A percentile compares a stretch with the other conserved stretches of the same genome.
Evolutionary conservation across 2,329 filamentous ascomycete species (phyloP).

Genomic region (Penicillium concentricum): DNA sequence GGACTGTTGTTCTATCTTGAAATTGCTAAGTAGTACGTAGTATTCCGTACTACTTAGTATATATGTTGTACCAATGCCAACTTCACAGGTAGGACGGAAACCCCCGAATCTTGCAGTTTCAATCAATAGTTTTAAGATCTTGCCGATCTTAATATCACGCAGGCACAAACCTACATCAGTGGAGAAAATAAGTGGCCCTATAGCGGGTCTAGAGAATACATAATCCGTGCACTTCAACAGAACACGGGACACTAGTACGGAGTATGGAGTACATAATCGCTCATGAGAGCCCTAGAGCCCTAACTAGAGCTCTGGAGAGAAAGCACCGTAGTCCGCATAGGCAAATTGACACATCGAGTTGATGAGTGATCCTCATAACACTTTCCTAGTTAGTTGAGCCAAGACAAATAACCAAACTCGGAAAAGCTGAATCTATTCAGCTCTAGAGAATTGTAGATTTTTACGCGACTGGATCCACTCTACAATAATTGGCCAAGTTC

Average conservation of each 20-base stretch:
- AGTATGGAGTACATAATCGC: too few species aligned
- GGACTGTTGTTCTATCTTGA: neutral
- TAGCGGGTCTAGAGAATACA: neutral
- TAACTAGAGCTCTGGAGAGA: too few species aligned
- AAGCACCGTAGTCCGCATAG: neutral
- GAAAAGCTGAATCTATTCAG: neutral
- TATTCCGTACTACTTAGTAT: neutral
- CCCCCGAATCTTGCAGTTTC: too few species aligned
- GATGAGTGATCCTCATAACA: too few species aligned
- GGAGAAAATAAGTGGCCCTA: neutral
- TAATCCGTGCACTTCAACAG: neutral
- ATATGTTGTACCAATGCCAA: too few species aligned
- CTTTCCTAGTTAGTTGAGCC: neutral
- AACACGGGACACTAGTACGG: neutral
- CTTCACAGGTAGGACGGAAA: too few species aligned
- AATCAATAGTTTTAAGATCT: neutral
- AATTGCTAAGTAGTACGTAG: neutral
- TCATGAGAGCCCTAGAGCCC: too few species aligned
- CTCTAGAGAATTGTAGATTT: neutral
- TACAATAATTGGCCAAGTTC: neutral
- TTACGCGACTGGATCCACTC: neutral
- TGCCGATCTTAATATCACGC: neutral
- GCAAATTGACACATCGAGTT: neutral
- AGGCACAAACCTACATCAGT: neutral
- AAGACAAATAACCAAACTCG: neutral